These are phyloP conservation scores for Colletotrichum horii DNA, from an alignment of 2,329 filamentous ascomycete genomes.

Conservation along the genomic window DNA sequence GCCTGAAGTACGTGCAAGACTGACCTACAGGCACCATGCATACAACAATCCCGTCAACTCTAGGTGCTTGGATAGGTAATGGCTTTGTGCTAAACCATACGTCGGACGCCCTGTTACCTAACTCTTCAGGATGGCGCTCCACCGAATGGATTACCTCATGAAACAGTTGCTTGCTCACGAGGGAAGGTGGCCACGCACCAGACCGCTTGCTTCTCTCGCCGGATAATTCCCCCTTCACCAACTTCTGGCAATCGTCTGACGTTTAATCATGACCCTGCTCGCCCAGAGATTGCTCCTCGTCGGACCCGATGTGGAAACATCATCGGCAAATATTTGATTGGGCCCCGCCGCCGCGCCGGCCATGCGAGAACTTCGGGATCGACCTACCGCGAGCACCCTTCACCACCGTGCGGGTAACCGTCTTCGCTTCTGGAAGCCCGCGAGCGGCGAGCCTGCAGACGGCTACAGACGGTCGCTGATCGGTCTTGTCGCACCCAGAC, in stretches of 20 bases:
- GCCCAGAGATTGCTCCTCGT: neutral
- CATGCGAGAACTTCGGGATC: slow-evolving; percentile 5
- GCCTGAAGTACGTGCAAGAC: neutral
- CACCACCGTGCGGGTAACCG: neutral
- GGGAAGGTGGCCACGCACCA: neutral
- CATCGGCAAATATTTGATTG: slow-evolving; percentile 13
- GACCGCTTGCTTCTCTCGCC: neutral
- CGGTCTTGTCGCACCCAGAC: neutral
- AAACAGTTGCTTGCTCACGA: neutral
- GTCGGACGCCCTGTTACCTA: neutral
- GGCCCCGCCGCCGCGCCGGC: neutral
- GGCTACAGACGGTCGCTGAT: slow-evolving; percentile 3
- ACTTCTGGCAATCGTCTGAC: neutral
- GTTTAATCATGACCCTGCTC: neutral
- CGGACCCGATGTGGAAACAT: neutral
- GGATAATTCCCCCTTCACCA: neutral
- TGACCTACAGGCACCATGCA: neutral
- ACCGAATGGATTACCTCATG: neutral
- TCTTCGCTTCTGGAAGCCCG: slow-evolving; percentile 7
- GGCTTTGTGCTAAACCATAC: neutral
- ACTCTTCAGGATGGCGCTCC: neutral
- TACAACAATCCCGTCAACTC: neutral
- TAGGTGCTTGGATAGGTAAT: neutral
- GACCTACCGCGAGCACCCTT: neutral
- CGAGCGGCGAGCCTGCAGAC: neutral